A percentile compares a stretch with the other conserved stretches of the same genome.
phyloP scores from a whole-genome alignment of 2,329 filamentous ascomycete genomes.

The Arthroderma sp. region DNA sequence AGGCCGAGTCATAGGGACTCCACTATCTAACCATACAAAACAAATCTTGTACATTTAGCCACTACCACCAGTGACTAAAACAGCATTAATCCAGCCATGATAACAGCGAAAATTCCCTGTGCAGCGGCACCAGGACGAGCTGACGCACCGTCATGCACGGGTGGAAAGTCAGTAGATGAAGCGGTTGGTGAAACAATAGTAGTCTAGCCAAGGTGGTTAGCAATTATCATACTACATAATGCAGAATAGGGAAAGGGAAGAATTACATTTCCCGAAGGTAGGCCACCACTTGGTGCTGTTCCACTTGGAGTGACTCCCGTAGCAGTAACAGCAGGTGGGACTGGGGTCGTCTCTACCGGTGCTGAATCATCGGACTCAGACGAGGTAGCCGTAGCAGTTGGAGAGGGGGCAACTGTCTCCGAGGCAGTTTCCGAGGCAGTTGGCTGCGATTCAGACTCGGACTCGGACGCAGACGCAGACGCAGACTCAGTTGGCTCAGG shows the following conservation, averaged over 20 bases:
- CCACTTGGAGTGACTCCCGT: neutral
- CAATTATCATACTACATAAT: neutral
- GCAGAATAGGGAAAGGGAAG: neutral
- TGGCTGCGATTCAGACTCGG: neutral
- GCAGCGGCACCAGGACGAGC: neutral
- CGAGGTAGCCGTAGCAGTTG: neutral
- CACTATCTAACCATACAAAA: too few species aligned
- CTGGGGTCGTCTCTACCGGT: neutral
- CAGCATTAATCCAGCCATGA: neutral
- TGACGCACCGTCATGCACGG: neutral
- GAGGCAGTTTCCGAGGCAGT: neutral
- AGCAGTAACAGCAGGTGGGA: neutral
- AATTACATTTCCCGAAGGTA: neutral
- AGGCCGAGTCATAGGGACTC: too few species aligned
- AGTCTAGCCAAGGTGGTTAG: neutral
- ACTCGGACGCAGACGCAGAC: neutral
- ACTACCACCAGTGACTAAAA: too few species aligned
- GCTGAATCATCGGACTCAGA: neutral
- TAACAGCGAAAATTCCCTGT: neutral
- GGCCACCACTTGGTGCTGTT: neutral
- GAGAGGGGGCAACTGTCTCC: neutral
- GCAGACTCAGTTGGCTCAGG: neutral
- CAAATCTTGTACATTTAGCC: too few species aligned
- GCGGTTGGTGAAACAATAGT: neutral
- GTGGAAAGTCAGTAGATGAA: neutral